Evolutionary conservation across 495 filamentous ascomycete genomes (phyloP), one percentile per base, ranked within the genome.

Genomic region (Niebla homalea): DNA sequence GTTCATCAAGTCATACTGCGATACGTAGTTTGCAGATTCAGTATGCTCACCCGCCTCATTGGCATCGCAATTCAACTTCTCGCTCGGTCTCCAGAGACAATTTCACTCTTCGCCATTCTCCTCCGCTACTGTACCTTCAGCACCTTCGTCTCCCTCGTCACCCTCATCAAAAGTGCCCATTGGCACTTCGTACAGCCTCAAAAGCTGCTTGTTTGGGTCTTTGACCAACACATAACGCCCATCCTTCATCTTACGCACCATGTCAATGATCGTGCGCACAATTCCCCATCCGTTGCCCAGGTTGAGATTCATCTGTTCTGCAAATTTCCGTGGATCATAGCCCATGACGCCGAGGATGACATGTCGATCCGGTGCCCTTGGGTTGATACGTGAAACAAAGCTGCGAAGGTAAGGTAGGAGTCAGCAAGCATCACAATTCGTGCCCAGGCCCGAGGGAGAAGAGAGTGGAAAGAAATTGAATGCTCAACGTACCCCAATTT

Each of bases 261-360:
- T 93, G 67, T 98, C 92, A 51, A 86, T 83, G 56, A 98, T 92
- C 14, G 93, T 97, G 53, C 92, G 85, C 39, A 98, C 93, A 49
- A 98, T 97, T 68, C 90, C 92, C 93, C 93, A 98, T 53, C 93
- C 93, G 68, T 97, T 98, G 61, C 82, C 82, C 36, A 97, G 78
- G 63, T 87, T 89, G 55, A 98, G 69, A 66, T 94, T 95, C 92
- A 98, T 98, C 74, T 98, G 92, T 64, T 78, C 76, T 44, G 93
- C 93, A 60, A 98, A 96, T 60, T 98, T 93, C 58, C 82, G 79
- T 29, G 92, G 92, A 73, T 97, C 97, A 79, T 94, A 95, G 67
- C 87, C 87, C 5, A 93, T 79, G 48, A 97, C 93, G 56, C 93
- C 93, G 36, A 98, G 84, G 53, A 98, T 79, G 62, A 97, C 85